Conservation (phyloP, 352 stramenopile species). For the Pythium folliculosum region DNA sequence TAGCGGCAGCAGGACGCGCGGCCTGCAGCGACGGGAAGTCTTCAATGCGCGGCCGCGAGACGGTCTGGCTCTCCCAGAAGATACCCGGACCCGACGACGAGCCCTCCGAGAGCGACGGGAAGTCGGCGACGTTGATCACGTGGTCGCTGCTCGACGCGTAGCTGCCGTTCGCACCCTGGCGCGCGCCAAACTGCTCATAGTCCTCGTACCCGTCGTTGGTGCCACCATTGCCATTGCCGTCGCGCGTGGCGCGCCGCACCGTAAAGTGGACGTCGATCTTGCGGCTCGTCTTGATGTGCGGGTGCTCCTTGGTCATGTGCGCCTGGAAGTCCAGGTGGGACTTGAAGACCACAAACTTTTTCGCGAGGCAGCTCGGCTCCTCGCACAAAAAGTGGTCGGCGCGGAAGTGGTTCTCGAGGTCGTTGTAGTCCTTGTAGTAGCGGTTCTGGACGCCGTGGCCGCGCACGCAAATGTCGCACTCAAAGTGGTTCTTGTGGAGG, state of each 20-base stretch:
- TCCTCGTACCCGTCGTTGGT: constrained; percentile 48
- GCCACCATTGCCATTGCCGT: constrained; percentile 26
- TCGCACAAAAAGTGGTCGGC: constrained; percentile 89
- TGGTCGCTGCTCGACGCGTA: constrained; percentile 26
- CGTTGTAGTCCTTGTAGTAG: constrained; percentile 92
- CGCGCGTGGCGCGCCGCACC: constrained; percentile 54
- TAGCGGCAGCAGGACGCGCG: constrained; percentile 3
- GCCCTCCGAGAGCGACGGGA: constrained; percentile 61
- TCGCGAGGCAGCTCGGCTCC: constrained; percentile 72
- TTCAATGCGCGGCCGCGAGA: constrained; percentile 48
- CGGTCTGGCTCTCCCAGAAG: constrained; percentile 70
- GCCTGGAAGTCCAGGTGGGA: constrained; percentile 84
- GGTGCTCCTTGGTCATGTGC: constrained; percentile 82
- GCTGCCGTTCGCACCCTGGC: constrained; percentile 12
- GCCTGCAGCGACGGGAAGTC: constrained; percentile 69
- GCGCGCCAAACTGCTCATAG: constrained; percentile 43
- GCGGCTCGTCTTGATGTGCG: constrained; percentile 80
- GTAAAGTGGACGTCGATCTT: constrained; percentile 90
- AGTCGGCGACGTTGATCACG: constrained; percentile 86
- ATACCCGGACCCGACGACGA: constrained; percentile 35
- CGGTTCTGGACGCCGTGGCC: constrained; percentile 78
- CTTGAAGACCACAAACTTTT: constrained; percentile 92
- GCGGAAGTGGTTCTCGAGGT: constrained; percentile 91
- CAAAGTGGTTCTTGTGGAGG: constrained; percentile 91
- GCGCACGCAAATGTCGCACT: constrained; percentile 90